phyloP scores from a whole-genome alignment of 352 stramenopile species.

The Phytophthora meadii region DNA sequence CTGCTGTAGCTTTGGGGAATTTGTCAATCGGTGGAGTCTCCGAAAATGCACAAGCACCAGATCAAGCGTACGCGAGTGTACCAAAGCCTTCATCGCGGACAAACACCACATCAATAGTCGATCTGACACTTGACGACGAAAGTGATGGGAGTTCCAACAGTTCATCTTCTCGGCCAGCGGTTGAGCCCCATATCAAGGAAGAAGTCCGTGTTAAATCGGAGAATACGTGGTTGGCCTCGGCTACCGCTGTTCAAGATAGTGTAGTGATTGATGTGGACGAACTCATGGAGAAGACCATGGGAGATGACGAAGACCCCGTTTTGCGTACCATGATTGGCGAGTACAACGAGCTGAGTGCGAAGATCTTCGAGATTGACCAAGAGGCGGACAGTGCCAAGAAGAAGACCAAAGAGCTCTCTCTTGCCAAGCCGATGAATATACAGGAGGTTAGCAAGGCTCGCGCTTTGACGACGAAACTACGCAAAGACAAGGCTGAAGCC shows the following conservation, averaged over 20 bases:
- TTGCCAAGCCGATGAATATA: constrained; percentile 41
- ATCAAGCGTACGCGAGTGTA: constrained; percentile 11
- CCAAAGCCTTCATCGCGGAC: constrained; percentile 17
- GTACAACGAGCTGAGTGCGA: constrained; percentile 62
- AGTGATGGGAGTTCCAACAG: constrained; percentile 25
- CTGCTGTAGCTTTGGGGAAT: constrained; percentile 28
- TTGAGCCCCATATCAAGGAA: constrained; percentile 31
- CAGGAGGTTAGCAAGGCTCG: constrained; percentile 33
- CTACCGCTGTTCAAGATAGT: constrained; percentile 22
- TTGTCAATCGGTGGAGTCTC: constrained; percentile 30
- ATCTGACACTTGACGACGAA: constrained; percentile 49
- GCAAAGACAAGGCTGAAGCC: constrained; percentile 31
- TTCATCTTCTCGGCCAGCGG: constrained; percentile 2
- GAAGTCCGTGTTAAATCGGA: constrained; percentile 40
- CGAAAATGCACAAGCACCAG: background rate
- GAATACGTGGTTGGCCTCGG: constrained; percentile 37
- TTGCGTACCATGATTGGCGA: constrained; percentile 58
- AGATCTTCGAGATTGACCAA: constrained; percentile 58
- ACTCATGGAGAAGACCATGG: constrained; percentile 42
- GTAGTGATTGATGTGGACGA: constrained; percentile 36
- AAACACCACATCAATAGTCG: constrained; percentile 34
- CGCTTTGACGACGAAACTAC: constrained; percentile 21
- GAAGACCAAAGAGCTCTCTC: constrained; percentile 49
- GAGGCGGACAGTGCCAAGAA: constrained; percentile 35
- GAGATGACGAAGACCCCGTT: constrained; percentile 60